Conservation (phyloP, 495 filamentous ascomycete species). For the Neurospora sp. region DNA sequence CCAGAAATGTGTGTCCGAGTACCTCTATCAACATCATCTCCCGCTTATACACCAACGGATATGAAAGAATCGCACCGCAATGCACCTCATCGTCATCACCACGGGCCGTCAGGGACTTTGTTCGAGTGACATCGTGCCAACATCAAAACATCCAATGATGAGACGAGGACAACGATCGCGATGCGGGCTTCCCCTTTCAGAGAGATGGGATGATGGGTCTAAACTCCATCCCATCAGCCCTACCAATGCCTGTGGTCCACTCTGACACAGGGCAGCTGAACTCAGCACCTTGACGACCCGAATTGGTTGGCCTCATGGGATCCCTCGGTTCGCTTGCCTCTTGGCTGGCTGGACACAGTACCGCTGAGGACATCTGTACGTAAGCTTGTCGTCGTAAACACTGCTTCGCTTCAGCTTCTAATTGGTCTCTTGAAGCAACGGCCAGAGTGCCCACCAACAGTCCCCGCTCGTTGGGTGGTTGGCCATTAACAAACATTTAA, state of each 20-base stretch:
- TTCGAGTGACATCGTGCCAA: neutral
- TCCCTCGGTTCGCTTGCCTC: neutral
- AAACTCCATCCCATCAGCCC: constrained; percentile 4
- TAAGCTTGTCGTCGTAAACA: neutral
- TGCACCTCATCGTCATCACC: neutral
- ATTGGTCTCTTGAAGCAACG: neutral
- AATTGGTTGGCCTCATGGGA: neutral
- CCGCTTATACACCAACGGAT: neutral
- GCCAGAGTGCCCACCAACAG: neutral
- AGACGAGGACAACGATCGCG: neutral
- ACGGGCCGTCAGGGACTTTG: neutral
- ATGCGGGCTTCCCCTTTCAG: neutral
- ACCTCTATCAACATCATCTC: neutral
- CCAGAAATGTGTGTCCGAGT: neutral
- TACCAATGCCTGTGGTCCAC: neutral
- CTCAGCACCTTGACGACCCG: neutral
- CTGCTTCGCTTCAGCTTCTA: neutral
- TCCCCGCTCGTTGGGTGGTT: neutral
- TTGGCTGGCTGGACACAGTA: neutral
- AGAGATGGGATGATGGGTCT: neutral
- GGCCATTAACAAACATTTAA: neutral
- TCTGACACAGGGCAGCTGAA: neutral
- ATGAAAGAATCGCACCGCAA: neutral
- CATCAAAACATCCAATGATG: neutral
- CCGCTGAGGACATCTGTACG: neutral